These are phyloP conservation scores for Metahyphopichia silvanorum DNA, from an alignment of 805 yeast species.

Conservation along the genomic window DNA sequence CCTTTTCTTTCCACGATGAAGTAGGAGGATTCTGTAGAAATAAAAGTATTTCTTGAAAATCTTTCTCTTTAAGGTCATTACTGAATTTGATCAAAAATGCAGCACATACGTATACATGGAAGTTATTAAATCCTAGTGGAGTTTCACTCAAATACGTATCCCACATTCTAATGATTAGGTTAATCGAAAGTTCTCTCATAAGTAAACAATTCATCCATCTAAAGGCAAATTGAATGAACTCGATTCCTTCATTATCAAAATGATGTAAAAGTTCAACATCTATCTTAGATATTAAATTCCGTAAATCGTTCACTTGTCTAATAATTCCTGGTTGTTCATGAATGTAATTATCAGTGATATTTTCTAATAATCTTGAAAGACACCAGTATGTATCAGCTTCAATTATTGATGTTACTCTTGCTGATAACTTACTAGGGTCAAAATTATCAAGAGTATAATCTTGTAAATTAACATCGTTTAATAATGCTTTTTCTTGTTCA, in stretches of 20 bases:
- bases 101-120: slow-evolving; percentile 96
- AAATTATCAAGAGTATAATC: slow-evolving; percentile 46
- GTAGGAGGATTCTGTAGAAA: slow-evolving; percentile 92
- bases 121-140: slow-evolving; percentile 79
- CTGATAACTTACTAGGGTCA: slow-evolving; percentile 61
- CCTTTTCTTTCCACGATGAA: slow-evolving; percentile 77
- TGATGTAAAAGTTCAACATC: slow-evolving; percentile 73
- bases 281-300: slow-evolving; percentile 74
- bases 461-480: slow-evolving; percentile 20
- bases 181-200: slow-evolving; percentile 86
- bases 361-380: slow-evolving; percentile 82
- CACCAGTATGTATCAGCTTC: slow-evolving; percentile 99
- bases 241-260: slow-evolving; percentile 78
- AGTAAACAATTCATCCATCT: slow-evolving; percentile 98
- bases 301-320: slow-evolving; percentile 80
- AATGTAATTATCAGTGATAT: slow-evolving; percentile 93
- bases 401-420: slow-evolving; percentile 58
- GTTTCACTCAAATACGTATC: slow-evolving; percentile 84
- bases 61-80: slow-evolving; percentile 72
- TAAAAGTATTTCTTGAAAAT: slow-evolving; percentile 90
- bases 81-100: slow-evolving; percentile 92
- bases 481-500: slow-evolving; percentile 19
- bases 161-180: slow-evolving; percentile 91
- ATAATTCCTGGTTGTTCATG: slow-evolving; percentile 98
- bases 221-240: slow-evolving; percentile 92